Base-by-base conservation (phyloP, 176 grass and related monocot genomes). In the Metroxylon sagu region DNA sequence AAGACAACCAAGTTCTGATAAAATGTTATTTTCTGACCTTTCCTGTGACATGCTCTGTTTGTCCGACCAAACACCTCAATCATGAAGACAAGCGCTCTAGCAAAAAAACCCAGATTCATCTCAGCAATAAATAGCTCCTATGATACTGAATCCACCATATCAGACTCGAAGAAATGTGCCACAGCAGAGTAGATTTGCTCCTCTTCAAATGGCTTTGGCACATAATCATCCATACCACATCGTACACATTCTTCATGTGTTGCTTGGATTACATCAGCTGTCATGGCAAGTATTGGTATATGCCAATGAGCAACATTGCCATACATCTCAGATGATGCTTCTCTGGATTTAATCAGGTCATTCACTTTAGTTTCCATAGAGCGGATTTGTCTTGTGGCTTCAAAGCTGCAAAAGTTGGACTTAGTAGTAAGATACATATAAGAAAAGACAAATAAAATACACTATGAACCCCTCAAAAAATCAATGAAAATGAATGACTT, bases 201-300 rank as follows among this genome's bases (percentile, higher is more conserved):
- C 60, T 86, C 79, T 71, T 92, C 88, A 61, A 92, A 92, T 43
- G 88, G 88, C 49, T 92, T 92, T 18, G 88, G 68, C 29, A 92
- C 88, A 65, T 92, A 91, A 4, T 76, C 88, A 77, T 91, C 83
- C 88, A 91, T 86, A 55, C 83, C 88, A 27, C 88, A 80, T 56
- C 77, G 54, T 25, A 80, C 56, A 27, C 83, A 86, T 77, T 66
- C 65, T 77, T 86, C 88, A 65, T 77, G 75, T 49, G 83, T 92
- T 17, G 88, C 88, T 71, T 92, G 88, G 72, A 92, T 86, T 57
- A 92, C 83, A 75, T 86, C 88, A 10, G 88, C 88, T 58, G 88
- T 92, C 83, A 92, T 86, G 56, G 88, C 88, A 57, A 92, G 67
- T 71, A 92, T 80, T 48, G 88, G 88, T 21, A 86, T 60, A 53